A percentile compares a stretch with the other conserved stretches of the same genome.
Conservation (phyloP, 2,329 filamentous ascomycete species). For the Fusarium siculi region DNA sequence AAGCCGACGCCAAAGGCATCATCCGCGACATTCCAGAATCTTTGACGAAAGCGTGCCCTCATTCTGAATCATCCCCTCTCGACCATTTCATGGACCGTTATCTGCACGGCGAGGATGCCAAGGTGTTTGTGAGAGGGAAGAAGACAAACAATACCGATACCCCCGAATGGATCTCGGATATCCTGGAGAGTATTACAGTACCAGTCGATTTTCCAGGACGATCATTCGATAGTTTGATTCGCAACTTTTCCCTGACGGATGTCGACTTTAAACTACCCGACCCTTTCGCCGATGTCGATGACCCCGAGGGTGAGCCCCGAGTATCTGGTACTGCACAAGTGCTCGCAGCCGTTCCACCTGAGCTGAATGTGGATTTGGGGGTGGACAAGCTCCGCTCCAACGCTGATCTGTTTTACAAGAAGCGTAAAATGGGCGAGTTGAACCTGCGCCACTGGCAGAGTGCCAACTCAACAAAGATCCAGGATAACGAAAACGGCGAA, state of each 20-base stretch:
- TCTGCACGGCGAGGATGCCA: constrained; percentile 81
- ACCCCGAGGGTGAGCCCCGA: constrained; percentile 77
- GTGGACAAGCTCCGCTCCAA: constrained; percentile 80
- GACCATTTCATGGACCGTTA: constrained; percentile 85
- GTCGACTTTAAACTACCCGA: constrained; percentile 89
- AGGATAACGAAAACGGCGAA: constrained; percentile 63
- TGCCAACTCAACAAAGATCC: constrained; percentile 80
- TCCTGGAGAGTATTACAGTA: constrained; percentile 83
- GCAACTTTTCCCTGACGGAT: constrained; percentile 86
- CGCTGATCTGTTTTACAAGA: constrained; percentile 83
- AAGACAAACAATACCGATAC: constrained; percentile 72
- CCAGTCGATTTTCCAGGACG: constrained; percentile 86
- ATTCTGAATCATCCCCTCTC: constrained; percentile 81
- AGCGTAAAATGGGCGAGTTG: constrained; percentile 81
- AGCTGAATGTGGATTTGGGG: constrained; percentile 86
- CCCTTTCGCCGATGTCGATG: constrained; percentile 78
- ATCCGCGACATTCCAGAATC: constrained; percentile 79
- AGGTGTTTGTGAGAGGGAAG: constrained; percentile 85
- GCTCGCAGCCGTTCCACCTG: constrained; percentile 79
- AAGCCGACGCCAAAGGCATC: constrained; percentile 75
- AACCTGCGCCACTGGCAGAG: constrained; percentile 84
- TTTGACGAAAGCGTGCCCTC: constrained; percentile 78
- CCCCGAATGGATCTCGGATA: constrained; percentile 83
- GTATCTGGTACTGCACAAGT: constrained; percentile 88
- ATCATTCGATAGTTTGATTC: constrained; percentile 83